Base-by-base conservation (phyloP, 225 moss, liverwort and hornwort genomes). In the Sphagnum tenellum region DNA sequence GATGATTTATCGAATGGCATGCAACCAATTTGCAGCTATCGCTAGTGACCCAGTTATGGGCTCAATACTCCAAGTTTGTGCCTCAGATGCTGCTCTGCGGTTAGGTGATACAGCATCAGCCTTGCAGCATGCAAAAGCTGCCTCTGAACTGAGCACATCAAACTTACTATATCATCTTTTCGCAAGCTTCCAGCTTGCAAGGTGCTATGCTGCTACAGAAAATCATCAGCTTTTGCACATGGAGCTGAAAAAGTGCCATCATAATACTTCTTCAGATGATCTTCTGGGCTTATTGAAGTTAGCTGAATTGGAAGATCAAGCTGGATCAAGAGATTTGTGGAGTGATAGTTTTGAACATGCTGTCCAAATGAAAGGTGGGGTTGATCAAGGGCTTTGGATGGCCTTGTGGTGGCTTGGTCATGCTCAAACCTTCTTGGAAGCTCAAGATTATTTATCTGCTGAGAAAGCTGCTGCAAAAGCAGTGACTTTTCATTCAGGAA, bases 381-480 rank as follows among this genome's bases (percentile, higher is more conserved):
- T 59, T 49, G 63, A 80, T 70, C 69, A 65, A 62, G 76, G 67
- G 29, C 75, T 73, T 56, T 98, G 89, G 90, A 85, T 73, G 50
- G 82, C 85, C 61, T 76, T 85, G 66, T 70, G 83, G 56, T 80
- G 81, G 66, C 69, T 86, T 49, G 57, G 63, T 44, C 76, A 75
- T 75, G 87, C 87, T 2, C 77, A 89, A 74, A 78, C 78, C 46
- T 79, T 89, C 69, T 60, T 90, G 50, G 71, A 76, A 75, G 78
- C 45, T 56, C 79, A 76, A 63, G 92, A 98, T 65, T 70, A 82
- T 29, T 47, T 72, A 61, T 77, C 90, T 67, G 96, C 96, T 49
- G 90, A 98, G 74, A 87, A 84, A 77, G 81, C 77, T 71, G 80
- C 85, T 65, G 76, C 77, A 61, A 81, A 82, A 77, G 87, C 92